Base-by-base conservation (phyloP, 1,139 yeast genomes). In the Taiozyma sp. region DNA sequence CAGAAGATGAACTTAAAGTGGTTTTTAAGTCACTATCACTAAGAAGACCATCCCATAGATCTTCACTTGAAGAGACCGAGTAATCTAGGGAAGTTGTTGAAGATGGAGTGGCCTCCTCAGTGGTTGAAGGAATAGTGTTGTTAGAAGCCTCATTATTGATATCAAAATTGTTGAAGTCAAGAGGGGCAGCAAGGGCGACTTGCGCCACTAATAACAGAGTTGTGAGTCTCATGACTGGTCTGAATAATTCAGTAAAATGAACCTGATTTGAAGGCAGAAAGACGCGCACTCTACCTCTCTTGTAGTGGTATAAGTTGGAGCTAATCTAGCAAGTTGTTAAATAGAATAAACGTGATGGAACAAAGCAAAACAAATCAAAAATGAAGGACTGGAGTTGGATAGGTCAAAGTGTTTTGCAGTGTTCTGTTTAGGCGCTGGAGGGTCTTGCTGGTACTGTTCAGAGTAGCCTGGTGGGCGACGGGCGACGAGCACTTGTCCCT, bases 201-300 rank as follows among this genome's bases (percentile, higher is more conserved):
- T 56, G 58, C 3, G 60, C 55, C 35, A 57, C 32, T 14, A 56
- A 32, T 22, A 55, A 26, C n/a, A 55, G 42, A 28, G 54, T 50
- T 14, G 53, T 39, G 14, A 50, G 14, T 46, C 55, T 57, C 58
- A 56, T 56, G 11, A 14, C 16, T 11, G 24, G 41, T 6, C 9
- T 19, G 19, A n/a, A 6, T 5, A 32, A 30, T n/a, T n/a, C 35
- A 6, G 16, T n/a, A 19, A 14, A n/a, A n/a, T 32, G 35, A 3
- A 6, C 6, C 35, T n/a, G 19, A 19, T n/a, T n/a, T 14, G 19
- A 10, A 14, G 19, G n/a, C 26, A 24, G 26, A 24, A 24, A 24
- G 7, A 24, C 7, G 7, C 26, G 7, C 26, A 24, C 26, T 6
- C 35, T n/a, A 3, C n/a, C 41, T 16, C 14, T 37, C 19, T 19